Evolutionary conservation across 352 stramenopile species (phyloP).

Genomic region (Phytopythium delawarense): DNA sequence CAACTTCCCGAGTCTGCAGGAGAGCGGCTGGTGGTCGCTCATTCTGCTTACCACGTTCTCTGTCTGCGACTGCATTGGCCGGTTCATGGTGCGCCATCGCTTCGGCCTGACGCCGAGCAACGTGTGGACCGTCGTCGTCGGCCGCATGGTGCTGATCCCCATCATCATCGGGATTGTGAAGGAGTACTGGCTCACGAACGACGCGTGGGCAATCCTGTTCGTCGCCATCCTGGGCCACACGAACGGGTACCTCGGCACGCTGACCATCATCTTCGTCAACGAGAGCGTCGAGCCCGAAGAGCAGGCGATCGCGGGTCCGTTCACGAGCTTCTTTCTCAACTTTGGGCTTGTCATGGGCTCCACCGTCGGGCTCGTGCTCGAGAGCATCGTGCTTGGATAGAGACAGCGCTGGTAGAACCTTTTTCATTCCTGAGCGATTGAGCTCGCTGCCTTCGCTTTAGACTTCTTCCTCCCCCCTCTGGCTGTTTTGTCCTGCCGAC

Average conservation of each 20-base stretch:
- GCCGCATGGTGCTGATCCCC: constrained; percentile 56
- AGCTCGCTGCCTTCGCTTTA: constrained; percentile 8
- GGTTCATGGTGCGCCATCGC: constrained; percentile 68
- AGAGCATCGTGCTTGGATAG: constrained; percentile 52
- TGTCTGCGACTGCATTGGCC: constrained; percentile 59
- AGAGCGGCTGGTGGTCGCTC: constrained; percentile 75
- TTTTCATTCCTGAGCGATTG: neutral
- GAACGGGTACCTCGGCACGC: constrained; percentile 78
- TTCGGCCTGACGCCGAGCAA: constrained; percentile 56
- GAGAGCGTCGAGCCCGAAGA: constrained; percentile 73
- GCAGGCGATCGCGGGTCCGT: constrained; percentile 64
- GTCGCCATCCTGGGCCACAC: constrained; percentile 63
- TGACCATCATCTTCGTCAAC: constrained; percentile 80
- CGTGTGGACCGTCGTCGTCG: constrained; percentile 59
- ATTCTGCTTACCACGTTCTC: constrained; percentile 80
- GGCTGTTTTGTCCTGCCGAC: constrained; percentile 10
- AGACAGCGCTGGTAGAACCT: neutral
- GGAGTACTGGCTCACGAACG: constrained; percentile 58
- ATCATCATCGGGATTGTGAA: constrained; percentile 73
- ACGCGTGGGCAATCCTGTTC: constrained; percentile 70
- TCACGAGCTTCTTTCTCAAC: constrained; percentile 86
- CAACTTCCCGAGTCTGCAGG: constrained; percentile 68
- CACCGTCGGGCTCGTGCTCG: constrained; percentile 53
- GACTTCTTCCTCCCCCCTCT: constrained; percentile 20
- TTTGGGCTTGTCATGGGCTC: constrained; percentile 78